Conservation (phyloP, 2,329 filamentous ascomycete species). For the Pseudonectria buxi region DNA sequence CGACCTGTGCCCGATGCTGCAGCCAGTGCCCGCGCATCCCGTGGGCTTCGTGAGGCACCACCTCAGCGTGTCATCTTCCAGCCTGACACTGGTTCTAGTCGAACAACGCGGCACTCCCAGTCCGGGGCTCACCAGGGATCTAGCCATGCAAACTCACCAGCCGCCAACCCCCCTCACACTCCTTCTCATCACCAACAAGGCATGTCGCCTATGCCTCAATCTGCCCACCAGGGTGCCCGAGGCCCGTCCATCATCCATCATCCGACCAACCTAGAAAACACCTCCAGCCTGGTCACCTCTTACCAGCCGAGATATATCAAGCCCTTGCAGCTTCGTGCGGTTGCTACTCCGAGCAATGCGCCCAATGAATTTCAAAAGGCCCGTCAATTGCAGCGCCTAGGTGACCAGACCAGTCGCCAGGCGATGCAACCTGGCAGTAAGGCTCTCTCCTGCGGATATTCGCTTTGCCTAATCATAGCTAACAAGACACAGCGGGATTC, state of each 20-base stretch:
- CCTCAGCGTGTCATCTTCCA: conserved; percentile 80
- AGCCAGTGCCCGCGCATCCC: conserved; percentile 51
- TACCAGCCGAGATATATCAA: conserved; percentile 62
- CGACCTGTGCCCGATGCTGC: conserved; percentile 44
- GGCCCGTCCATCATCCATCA: conserved; percentile 43
- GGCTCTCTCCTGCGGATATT: conserved; percentile 19
- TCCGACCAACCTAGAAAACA: conserved; percentile 48
- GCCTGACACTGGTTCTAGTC: conserved; percentile 62
- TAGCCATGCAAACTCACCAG: conserved; percentile 21
- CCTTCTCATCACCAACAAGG: conserved; percentile 26
- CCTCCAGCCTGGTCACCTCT: conserved; percentile 54
- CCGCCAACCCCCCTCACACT: conserved; percentile 19
- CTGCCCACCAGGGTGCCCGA: conserved; percentile 27
- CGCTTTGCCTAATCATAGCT: conserved; percentile 2
- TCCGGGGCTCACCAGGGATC: conserved; percentile 38
- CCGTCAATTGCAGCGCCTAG: conserved; percentile 37
- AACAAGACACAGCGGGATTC: conserved; percentile 42
- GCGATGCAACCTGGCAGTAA: conserved; percentile 57
- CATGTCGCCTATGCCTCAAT: conserved; percentile 25
- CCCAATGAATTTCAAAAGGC: conserved; percentile 52
- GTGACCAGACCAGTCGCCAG: conserved; percentile 30
- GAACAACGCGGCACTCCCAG: conserved; percentile 57
- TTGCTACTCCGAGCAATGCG: conserved; percentile 69
- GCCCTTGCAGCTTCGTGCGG: conserved; percentile 62
- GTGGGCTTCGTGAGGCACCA: conserved; percentile 72